Base-by-base conservation (phyloP, 228 moss, liverwort and hornwort species). In the Sphagnum magellanicum region DNA sequence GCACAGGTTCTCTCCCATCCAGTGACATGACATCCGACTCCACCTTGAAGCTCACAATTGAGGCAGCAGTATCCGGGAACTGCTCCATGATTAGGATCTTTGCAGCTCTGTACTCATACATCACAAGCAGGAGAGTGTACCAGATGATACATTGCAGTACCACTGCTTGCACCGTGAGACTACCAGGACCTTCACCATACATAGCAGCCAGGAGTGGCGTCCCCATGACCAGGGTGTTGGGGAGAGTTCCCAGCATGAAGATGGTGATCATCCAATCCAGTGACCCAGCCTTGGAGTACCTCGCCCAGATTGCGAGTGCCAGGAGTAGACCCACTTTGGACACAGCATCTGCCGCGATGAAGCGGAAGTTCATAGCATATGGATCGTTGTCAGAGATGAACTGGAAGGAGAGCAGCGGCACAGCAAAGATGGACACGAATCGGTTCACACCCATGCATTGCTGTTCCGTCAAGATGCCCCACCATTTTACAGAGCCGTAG, bases 151-250 rank as follows among this genome's bases (percentile, higher is more conserved):
- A 75, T 75, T 97, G 97, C 53, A 93, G 59, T 11, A 97, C 88
- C 6, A 97, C 93, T 1, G 93, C 91, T 51, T 91, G 93, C n/a
- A 97, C 68, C 8, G 91, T 86, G 13, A 91, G 83, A 48, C 68
- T 60, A 17, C 87, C 77, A 0, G 89, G 80, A 4, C 63, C 75
- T 0, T 68, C 3, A 2, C 97, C 97, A 66, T 93, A 97, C 81
- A 97, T 78, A 50, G 97, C 91, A 5, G 90, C 83, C 32, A 97
- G 71, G 0, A 97, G 76, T 0, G 91, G 86, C 12, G 87, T 88
- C 5, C 97, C 97, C 81, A 97, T 84, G 4, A 97, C 87, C 49
- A 97, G 79, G n/a, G 97, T 97, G 79, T 97, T 97, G 7, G 97
- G 97, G 10, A 97, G 91, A 16, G 91, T 93, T 70, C 79, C 85